These are phyloP conservation scores for Pleurotus cornucopiae DNA, from an alignment of 768 basidiomycete genomes.

Conservation along the genomic window DNA sequence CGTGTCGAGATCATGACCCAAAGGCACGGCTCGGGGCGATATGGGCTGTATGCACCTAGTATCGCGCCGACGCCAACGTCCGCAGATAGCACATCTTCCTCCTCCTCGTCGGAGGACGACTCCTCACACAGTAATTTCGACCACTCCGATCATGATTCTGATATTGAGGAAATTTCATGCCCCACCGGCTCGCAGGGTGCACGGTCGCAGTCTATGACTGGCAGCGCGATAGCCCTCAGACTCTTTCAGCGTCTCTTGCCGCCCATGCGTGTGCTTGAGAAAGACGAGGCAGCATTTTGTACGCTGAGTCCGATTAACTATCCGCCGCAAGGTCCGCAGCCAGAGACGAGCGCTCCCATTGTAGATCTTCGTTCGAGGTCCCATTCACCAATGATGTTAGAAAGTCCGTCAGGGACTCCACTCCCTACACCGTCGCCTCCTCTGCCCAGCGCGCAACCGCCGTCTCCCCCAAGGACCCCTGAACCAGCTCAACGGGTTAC, in stretches of 20 bases:
- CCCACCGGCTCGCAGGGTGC: slow-evolving; percentile 15
- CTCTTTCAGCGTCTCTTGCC: slow-evolving; percentile 8
- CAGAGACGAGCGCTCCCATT: background rate
- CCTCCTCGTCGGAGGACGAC: slow-evolving; percentile 41
- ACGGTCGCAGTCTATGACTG: slow-evolving; percentile 17
- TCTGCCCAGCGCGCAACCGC: too few species aligned
- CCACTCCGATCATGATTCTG: slow-evolving; percentile 40
- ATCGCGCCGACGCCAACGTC: slow-evolving; percentile 36
- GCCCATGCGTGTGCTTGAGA: background rate
- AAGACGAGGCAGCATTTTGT: too few species aligned
- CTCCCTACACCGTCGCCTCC: background rate
- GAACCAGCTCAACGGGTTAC: too few species aligned
- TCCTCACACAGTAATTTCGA: slow-evolving; percentile 7
- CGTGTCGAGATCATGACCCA: slow-evolving; percentile 43
- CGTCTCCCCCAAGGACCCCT: too few species aligned
- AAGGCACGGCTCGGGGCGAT: slow-evolving; percentile 44
- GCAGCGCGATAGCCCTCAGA: slow-evolving; percentile 12
- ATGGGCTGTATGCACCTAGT: slow-evolving; percentile 45
- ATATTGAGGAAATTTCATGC: slow-evolving; percentile 49
- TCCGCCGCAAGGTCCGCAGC: too few species aligned
- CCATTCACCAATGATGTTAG: slow-evolving; percentile 45
- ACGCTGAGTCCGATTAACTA: too few species aligned
- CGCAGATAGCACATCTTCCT: slow-evolving; percentile 29
- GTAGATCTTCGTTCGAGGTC: slow-evolving; percentile 28
- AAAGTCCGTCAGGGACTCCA: slow-evolving; percentile 28